Evolutionary conservation across 2,329 filamentous ascomycete species (phyloP), one percentile per base, ranked within the genome.

Genomic region (Calonectria hawksworthii): DNA sequence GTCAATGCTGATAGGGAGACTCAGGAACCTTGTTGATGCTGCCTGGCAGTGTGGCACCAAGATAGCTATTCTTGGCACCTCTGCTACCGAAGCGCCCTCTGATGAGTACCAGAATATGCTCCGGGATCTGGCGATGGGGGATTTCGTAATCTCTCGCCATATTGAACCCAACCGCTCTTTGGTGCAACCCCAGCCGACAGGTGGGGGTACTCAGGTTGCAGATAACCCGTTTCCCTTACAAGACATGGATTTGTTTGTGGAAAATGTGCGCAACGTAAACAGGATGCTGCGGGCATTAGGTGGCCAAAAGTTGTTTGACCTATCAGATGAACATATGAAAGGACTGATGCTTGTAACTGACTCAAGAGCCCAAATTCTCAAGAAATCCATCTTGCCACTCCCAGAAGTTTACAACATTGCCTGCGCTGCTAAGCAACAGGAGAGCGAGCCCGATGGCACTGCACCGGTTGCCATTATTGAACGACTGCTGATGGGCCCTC

Each of bases 21-120:
- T 99, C 16, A 92, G 94, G 68, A 90, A 91, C 63, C 88, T 94
- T 9, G 91, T 98, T 32, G 93, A 96, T 79, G 90, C 91, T 74
- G 90, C 93, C 73, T 94, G 96, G 88, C 89, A 90, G 69, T 89
- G 91, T 50, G 96, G 96, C 6, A 90, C 93, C 78, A 91, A 91
- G 74, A 90, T 98, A 67, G 90, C 96, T 70, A 89, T 98, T 23
- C 86, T 99, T 38, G 97, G 96, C n/a, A 95, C 94, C 8, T 93
- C 94, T 1, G 88, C 92, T 30, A 89, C 88, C 18, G 87, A 90
- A 23, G 87, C 90, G 21, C 88, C 84, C 16, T 86, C 85, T 26
- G 86, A 84, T 26, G 83, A 86, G 67, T 89, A 89, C 69, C 81
- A 84, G 59, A 83, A 78, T 30, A 87, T 81, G 73, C 82, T 87